phyloP scores from a whole-genome alignment of 2,329 filamentous ascomycete species.

The Ceratocystis diversiconidia region DNA sequence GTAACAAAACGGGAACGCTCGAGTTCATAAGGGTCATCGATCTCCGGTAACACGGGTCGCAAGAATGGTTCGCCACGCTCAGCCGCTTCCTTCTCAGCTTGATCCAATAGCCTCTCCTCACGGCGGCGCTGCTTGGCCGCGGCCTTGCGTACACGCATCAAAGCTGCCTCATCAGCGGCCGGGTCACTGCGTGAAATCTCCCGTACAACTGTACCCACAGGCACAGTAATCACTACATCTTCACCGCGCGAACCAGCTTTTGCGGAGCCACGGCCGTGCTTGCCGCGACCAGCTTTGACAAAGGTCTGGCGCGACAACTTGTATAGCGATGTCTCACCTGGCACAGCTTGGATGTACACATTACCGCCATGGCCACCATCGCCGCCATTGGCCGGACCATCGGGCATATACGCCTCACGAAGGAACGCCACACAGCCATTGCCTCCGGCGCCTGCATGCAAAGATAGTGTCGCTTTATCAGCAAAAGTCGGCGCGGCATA shows the following conservation, averaged over 20 bases:
- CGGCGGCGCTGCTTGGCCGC: constrained; percentile 25
- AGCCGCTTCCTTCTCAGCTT: constrained; percentile 20
- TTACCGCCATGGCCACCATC: constrained; percentile 86
- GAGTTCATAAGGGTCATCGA: constrained; percentile 28
- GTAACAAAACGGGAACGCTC: constrained; percentile 66
- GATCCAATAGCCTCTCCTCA: constrained; percentile 26
- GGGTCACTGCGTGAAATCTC: constrained; percentile 72
- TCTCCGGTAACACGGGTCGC: constrained; percentile 10
- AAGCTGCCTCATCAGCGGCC: constrained; percentile 46
- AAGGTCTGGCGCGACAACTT: constrained; percentile 70
- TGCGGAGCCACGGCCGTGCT: constrained; percentile 60
- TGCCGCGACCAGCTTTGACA: constrained; percentile 60
- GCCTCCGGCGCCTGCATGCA: constrained; percentile 70
- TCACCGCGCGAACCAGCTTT: constrained; percentile 67
- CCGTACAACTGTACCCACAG: constrained; percentile 78
- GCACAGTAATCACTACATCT: constrained; percentile 78
- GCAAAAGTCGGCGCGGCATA: constrained; percentile 73
- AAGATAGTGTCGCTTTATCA: constrained; percentile 65
- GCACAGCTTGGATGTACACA: constrained; percentile 85
- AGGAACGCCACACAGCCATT: constrained; percentile 91
- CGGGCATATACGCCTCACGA: constrained; percentile 74
- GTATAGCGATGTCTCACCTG: constrained; percentile 82
- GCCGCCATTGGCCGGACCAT: constrained; percentile 86
- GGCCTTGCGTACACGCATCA: constrained; percentile 25
- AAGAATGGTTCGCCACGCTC: constrained; percentile 18